A percentile compares a stretch with the other conserved stretches of the same genome.
Evolutionary conservation across 2,329 filamentous ascomycete genomes (phyloP).

Genomic region (Gnomoniopsis sp.): DNA sequence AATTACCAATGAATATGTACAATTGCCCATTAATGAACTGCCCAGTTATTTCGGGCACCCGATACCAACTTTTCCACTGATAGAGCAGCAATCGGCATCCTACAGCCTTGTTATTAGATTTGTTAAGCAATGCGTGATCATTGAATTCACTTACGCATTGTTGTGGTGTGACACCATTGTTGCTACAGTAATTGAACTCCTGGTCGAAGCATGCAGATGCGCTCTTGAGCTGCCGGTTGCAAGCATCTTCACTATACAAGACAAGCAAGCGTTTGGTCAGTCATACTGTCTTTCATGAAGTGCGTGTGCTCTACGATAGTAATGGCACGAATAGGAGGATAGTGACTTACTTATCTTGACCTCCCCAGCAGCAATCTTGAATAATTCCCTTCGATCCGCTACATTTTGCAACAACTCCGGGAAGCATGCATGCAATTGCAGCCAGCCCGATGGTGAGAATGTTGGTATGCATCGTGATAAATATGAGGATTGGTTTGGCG

Average conservation of each 20-base stretch:
- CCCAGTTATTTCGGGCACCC: neutral
- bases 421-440: neutral
- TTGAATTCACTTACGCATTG: neutral
- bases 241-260: neutral
- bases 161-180: neutral
- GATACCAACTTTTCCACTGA: neutral
- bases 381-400: neutral
- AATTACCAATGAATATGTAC: neutral
- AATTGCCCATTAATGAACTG: neutral
- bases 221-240: neutral
- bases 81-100: neutral
- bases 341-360: neutral
- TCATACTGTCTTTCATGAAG: neutral
- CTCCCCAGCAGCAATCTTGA: neutral
- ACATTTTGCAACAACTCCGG: neutral
- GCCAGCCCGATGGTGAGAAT: neutral
- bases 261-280: neutral
- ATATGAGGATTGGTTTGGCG: neutral
- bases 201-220: neutral
- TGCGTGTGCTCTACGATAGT: too few species aligned
- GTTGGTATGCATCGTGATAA: neutral
- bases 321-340: neutral
- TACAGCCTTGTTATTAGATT: neutral
- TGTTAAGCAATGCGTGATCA: neutral
- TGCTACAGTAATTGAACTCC: neutral